These are phyloP conservation scores for Phaffomyces opuntiae DNA, from an alignment of 805 yeast genomes.

Conservation along the genomic window DNA sequence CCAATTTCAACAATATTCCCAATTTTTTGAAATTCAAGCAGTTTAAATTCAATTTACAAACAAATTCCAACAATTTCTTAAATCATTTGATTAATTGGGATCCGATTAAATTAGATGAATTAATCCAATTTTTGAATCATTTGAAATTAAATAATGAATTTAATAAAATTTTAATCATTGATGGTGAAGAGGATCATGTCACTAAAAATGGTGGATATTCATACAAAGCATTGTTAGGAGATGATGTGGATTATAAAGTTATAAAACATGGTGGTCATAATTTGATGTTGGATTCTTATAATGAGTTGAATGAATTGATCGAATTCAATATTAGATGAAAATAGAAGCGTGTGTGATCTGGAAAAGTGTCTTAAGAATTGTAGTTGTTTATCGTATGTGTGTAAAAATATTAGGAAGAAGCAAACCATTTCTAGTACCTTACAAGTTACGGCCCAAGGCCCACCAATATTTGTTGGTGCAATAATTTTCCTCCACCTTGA, in stretches of 20 bases:
- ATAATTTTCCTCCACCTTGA: too few relatives aligned
- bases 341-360: too few relatives aligned
- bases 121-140: slow-evolving; percentile 7
- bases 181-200: slow-evolving; percentile 17
- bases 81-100: slow-evolving; percentile 17
- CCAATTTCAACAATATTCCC: slow-evolving; percentile 5
- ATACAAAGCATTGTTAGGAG: slow-evolving; percentile 17
- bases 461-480: too few relatives aligned
- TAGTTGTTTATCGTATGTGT: too few relatives aligned
- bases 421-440: too few relatives aligned
- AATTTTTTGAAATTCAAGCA: slow-evolving; percentile 20
- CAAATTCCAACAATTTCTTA: slow-evolving; percentile 16
- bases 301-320: slow-evolving; percentile 10
- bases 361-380: too few relatives aligned
- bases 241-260: slow-evolving; percentile 9
- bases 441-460: too few relatives aligned
- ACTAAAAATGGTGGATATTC: slow-evolving; percentile 18
- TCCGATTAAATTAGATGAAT: slow-evolving; percentile 12
- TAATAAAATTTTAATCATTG: slow-evolving; percentile 14
- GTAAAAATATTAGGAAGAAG: too few relatives aligned
- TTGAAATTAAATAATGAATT: not conserved
- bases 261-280: slow-evolving; percentile 20
- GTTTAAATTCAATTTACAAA: slow-evolving; percentile 20
- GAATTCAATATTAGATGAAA: not conserved
- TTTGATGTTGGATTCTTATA: slow-evolving; percentile 13